A percentile compares a stretch with the other conserved stretches of the same genome.
Evolutionary conservation across 2,329 filamentous ascomycete genomes (phyloP).

Genomic region (Neurospora sp.): DNA sequence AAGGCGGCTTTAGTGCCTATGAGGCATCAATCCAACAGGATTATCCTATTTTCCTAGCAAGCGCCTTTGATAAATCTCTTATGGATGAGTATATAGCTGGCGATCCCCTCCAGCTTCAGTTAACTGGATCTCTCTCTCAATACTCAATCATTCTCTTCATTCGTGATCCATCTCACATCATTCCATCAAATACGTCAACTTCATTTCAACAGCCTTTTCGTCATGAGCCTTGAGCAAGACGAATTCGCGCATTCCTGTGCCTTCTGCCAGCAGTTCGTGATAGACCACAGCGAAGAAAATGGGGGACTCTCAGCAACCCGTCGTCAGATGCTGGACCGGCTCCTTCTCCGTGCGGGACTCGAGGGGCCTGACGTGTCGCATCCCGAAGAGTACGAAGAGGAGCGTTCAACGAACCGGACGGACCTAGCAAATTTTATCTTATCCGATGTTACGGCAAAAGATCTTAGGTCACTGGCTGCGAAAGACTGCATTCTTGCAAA

Average conservation of each 20-base stretch:
- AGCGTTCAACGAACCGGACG: neutral
- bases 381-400: neutral
- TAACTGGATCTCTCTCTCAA: too few relatives aligned
- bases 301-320: neutral
- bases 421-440: neutral
- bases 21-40: too few relatives aligned
- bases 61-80: too few relatives aligned
- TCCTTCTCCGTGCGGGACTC: neutral
- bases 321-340: neutral
- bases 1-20: too few relatives aligned
- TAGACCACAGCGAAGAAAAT: neutral
- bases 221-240: neutral
- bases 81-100: too few relatives aligned
- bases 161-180: too few relatives aligned
- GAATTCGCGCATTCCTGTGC: neutral
- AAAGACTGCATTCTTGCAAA: neutral
- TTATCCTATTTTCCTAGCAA: too few relatives aligned
- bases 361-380: neutral
- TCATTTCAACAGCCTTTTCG: neutral
- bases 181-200: neutral
- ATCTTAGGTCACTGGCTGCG: neutral
- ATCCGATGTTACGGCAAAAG: neutral
- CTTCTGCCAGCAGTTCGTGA: neutral
- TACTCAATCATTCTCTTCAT: too few relatives aligned
- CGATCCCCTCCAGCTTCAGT: too few relatives aligned